These are phyloP conservation scores for Geotrichum macrosporum DNA, from an alignment of 1,139 yeast genomes.

Conservation along the genomic window DNA sequence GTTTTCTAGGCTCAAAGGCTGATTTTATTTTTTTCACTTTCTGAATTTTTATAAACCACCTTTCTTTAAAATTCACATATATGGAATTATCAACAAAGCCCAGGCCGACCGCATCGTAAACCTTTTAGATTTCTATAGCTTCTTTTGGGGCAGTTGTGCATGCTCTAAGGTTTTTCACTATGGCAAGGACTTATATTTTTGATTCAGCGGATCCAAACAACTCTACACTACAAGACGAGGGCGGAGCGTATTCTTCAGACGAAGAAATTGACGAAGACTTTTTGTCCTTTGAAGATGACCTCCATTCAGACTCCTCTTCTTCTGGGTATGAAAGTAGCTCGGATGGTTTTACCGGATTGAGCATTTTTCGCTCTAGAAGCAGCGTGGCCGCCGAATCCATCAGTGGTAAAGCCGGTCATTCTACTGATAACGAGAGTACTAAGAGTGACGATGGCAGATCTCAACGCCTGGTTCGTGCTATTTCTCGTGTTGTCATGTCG, in stretches of 20 bases:
- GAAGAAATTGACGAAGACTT: slow-evolving; percentile 14
- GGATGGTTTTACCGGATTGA: slow-evolving; percentile 6
- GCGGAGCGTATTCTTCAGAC: slow-evolving; percentile 8
- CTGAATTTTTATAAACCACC: no score
- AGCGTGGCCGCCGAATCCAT: no score
- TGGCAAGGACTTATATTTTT: slow-evolving; percentile 15
- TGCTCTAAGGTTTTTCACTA: no score
- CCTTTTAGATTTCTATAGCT: no score
- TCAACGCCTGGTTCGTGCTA: slow-evolving; percentile 16
- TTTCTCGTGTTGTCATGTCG: slow-evolving; percentile 16
- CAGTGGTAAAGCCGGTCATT: no score
- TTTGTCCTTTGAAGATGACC: slow-evolving; percentile 18
- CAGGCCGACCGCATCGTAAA: no score
- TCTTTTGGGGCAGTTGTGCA: no score
- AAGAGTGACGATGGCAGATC: slow-evolving; percentile 6
- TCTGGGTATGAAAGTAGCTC: slow-evolving; percentile 7
- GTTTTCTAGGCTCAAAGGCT: no score
- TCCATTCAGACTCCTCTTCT: slow-evolving; percentile 7
- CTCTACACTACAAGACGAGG: slow-evolving; percentile 11
- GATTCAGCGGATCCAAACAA: slow-evolving; percentile 19
- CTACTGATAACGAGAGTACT: not conserved
- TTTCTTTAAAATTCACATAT: no score
- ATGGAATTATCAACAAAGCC: no score
- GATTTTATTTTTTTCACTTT: no score
- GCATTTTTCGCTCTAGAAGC: slow-evolving; percentile 9